phyloP scores from a whole-genome alignment of 139 green algal genomes.

The Chlamydomonas applanata region DNA sequence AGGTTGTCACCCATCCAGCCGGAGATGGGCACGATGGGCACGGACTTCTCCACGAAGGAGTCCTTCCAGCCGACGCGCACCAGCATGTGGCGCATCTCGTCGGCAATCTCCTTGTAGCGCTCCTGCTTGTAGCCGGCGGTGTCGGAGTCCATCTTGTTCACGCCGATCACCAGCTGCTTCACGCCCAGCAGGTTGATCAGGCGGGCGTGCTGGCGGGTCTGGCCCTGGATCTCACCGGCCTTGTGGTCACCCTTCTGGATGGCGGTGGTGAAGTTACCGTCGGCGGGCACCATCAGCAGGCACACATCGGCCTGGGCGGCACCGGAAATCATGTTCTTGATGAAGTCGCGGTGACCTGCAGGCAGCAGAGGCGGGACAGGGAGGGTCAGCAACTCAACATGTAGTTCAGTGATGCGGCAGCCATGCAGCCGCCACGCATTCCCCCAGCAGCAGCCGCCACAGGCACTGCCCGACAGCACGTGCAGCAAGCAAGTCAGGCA shows the following conservation, averaged over 20 bases:
- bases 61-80: conserved; percentile 79
- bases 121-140: conserved; percentile 89
- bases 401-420: not conserved
- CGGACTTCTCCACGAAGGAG: conserved; percentile 79
- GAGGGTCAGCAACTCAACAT: not conserved
- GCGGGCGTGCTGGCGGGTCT: conserved; percentile 98
- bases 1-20: conserved; percentile 99
- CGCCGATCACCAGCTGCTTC: conserved; percentile 94
- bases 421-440: not conserved
- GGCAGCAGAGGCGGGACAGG: not conserved
- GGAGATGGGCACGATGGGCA: conserved; percentile 98
- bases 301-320: conserved; percentile 91
- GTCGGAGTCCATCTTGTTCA: conserved; percentile 98
- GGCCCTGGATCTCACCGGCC: conserved; percentile 93
- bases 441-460: not conserved
- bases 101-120: conserved; percentile 95
- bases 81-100: conserved; percentile 96
- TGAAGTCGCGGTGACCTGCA: conserved; percentile 96
- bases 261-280: conserved; percentile 96
- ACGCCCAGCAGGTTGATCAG: conserved; percentile 97
- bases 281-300: conserved; percentile 83
- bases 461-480: not conserved
- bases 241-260: conserved; percentile 99
- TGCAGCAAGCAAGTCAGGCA: not conserved
- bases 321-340: conserved; percentile 99